Base-by-base conservation (phyloP, 352 stramenopile species). In the Blastocystis sp. region DNA sequence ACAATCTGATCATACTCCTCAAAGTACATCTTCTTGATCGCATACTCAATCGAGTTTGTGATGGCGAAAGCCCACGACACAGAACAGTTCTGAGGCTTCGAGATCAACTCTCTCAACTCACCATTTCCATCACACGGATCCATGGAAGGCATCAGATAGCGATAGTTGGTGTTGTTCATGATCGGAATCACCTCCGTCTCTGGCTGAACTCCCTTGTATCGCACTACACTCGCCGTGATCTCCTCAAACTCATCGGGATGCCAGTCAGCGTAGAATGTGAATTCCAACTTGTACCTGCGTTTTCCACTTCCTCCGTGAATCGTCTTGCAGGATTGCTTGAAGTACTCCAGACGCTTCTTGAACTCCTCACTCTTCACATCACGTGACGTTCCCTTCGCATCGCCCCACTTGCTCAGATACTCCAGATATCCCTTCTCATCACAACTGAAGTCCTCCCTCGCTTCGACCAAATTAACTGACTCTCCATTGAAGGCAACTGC, bases 1-100 rank as follows among this genome's bases (percentile, higher is more conserved):
- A 61, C 53, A 61, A 61, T 61, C 53, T 61, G 53, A 29, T 61
- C 53, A 21, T 61, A 61, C 53, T 61, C 53, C 53, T 61, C 53
- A 6, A 61, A 29, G 53, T 61, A 61, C 53, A 61, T 8, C 53
- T 61, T 61, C 53, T 61, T 61, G n/a, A 61, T 61, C 6, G 53
- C 53, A 21, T 61, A 61, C 53, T 61, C 53, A 29, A 61, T 61
- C 53, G 53, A 61, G n/a, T 18, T 61, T 11, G 11, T 61, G 9
- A 61, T 21, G 24, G 53, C 53, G 53, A 61, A 61, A 21, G 53
- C 53, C 53, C 53, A 61, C 6, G 53, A 27, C 14, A 61, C 53
- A 61, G 53, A 21, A 21, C 53, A 61, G 24, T 21, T 21, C 53
- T 61, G 53, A 29, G 53, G 53, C 53, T 61, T 61, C 9, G 9